Evolutionary conservation across 495 filamentous ascomycete species (phyloP).

Genomic region (Lasiosphaeris hirsuta): DNA sequence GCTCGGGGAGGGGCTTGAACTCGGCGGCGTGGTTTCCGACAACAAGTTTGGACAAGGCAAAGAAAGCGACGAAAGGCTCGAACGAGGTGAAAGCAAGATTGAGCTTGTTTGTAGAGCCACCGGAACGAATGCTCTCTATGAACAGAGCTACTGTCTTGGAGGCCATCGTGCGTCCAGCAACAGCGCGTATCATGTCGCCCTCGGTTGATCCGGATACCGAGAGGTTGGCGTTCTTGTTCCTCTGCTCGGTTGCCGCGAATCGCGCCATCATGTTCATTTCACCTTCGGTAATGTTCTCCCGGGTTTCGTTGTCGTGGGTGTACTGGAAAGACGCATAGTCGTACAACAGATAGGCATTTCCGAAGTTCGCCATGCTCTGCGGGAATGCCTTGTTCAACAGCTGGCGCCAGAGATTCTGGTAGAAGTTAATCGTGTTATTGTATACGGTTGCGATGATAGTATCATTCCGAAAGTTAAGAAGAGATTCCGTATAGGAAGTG

Average conservation of each 20-base stretch:
- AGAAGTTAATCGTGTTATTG: slow-evolving; percentile 31
- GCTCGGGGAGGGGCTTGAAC: slow-evolving; percentile 34
- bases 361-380: slow-evolving; percentile 29
- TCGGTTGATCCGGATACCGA: slow-evolving; percentile 21
- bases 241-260: slow-evolving; percentile 35
- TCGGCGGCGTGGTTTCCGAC: slow-evolving; percentile 12
- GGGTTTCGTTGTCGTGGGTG: slow-evolving; percentile 31
- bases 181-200: slow-evolving; percentile 36
- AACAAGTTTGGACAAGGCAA: slow-evolving; percentile 32
- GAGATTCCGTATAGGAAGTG: slow-evolving; percentile 26
- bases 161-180: slow-evolving; percentile 42
- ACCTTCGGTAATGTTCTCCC: slow-evolving; percentile 14
- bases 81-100: slow-evolving; percentile 41
- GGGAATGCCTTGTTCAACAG: slow-evolving; percentile 30
- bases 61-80: slow-evolving; percentile 43
- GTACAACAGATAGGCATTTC: slow-evolving; percentile 42
- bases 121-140: slow-evolving; percentile 26
- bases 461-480: slow-evolving; percentile 25
- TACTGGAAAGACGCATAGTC: slow-evolving; percentile 41
- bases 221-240: slow-evolving; percentile 33
- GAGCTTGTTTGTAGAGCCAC: slow-evolving; percentile 32
- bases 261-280: slow-evolving; percentile 25
- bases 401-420: slow-evolving; percentile 28
- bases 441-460: slow-evolving; percentile 17
- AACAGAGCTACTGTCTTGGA: slow-evolving; percentile 28